phyloP scores from a whole-genome alignment of 2,329 filamentous ascomycete species.

The Cladosporium sp. region DNA sequence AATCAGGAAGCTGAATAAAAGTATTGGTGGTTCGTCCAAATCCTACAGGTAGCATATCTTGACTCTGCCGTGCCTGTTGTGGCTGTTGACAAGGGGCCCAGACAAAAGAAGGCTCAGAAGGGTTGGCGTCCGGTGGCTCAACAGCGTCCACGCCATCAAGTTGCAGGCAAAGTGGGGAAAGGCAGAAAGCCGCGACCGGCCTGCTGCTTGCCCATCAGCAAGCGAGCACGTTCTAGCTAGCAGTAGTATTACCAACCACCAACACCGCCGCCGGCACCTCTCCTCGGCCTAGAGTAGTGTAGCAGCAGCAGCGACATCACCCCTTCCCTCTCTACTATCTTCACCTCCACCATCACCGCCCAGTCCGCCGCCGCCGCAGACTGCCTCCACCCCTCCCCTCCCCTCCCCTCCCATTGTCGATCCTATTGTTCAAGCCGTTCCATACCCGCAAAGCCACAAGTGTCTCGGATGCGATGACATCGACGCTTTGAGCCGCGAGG shows the following conservation, averaged over 20 bases:
- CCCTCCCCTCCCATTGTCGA: neutral
- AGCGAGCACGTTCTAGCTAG: neutral
- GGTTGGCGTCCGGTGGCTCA: too few species aligned
- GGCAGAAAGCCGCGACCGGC: too few species aligned
- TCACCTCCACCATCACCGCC: too few species aligned
- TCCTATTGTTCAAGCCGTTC: neutral
- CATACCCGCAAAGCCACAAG: neutral
- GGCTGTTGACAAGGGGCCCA: too few species aligned
- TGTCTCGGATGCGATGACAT: conserved; percentile 9
- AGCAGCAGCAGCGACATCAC: neutral
- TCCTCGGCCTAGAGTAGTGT: neutral
- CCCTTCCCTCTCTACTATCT: neutral
- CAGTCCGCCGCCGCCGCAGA: too few species aligned
- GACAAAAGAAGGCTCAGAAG: too few species aligned
- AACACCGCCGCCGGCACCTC: neutral
- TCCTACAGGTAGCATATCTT: too few species aligned
- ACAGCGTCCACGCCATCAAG: neutral
- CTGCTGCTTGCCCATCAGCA: neutral
- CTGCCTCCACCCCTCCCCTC: neutral
- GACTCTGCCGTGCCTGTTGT: too few species aligned
- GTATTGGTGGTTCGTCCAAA: too few species aligned
- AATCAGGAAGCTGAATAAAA: too few species aligned
- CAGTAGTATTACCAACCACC: neutral
- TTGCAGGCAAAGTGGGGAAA: neutral
- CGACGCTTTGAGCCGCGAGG: conserved; percentile 9